Percentiles rank a stretch among this genome's conserved stretches.
phyloP scores from a whole-genome alignment of 73 alveolate genomes.

The Tetrahymena elliotti region DNA sequence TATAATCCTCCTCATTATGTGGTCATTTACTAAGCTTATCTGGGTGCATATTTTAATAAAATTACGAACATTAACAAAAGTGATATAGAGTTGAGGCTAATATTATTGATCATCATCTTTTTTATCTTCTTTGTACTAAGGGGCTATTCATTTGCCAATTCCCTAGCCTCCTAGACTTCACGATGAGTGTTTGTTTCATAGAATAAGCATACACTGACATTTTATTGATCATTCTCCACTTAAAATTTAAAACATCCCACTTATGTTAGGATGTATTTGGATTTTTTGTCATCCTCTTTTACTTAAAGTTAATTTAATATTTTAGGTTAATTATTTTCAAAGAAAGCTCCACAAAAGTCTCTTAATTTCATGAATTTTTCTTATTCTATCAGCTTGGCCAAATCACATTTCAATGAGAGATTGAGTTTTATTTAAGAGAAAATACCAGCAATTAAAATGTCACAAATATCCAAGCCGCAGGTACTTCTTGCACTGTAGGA shows the following conservation, averaged over 20 bases:
- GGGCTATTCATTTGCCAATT: neutral
- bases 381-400: neutral
- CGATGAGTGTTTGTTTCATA: neutral
- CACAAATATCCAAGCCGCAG: neutral
- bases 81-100: neutral
- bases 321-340: neutral
- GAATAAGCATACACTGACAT: neutral
- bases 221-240: neutral
- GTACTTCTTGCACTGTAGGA: neutral
- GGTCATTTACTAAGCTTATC: neutral
- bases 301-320: neutral
- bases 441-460: neutral
- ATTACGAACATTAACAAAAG: neutral
- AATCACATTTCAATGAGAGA: neutral
- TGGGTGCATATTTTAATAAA: neutral
- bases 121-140: neutral
- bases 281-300: neutral
- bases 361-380: neutral
- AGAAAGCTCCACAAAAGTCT: neutral
- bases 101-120: neutral
- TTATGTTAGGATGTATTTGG: neutral
- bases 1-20: neutral
- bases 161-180: neutral
- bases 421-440: neutral
- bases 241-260: neutral